Evolutionary conservation across 805 yeast genomes (phyloP), one percentile per base, ranked within the genome.

Genomic region (Pichia eremophila): DNA sequence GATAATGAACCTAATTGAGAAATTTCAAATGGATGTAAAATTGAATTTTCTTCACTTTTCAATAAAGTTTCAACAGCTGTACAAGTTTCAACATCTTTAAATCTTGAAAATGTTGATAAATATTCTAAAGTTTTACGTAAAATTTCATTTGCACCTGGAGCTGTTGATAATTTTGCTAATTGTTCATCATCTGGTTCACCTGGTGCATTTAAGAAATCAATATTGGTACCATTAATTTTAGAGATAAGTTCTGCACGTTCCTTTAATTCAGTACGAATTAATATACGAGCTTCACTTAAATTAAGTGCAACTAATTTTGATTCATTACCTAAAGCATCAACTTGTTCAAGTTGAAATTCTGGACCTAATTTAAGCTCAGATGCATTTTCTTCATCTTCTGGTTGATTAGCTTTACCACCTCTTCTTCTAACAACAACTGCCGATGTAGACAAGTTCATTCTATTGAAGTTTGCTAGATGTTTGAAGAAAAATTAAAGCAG

Each of bases 381-480:
- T 0, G 98, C 95, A 60, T 93, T 95, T 61, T 91, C 98, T 59
- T 90, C 97, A 54, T 86, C 95, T 49, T 82, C 90, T 49, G 80
- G 81, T 59, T 69, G 79, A 51, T 66, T 73, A 28, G 75, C 72
- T 53, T 72, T 73, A 49, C 72, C 76, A 45, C 81, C 78, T 65
- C 95, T 78, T 69, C 95, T 81, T 62, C 88, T 78, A 41, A 85
- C 85, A 28, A 90, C 91, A 44, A 87, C 76, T 5, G 96, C 85
- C 45, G 95, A 85, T 37, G 95, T 86, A 36, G 95, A 85, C 38
- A 87, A 81, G 64, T 89, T 89, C 96, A 89, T 88, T 22, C 4
- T 22, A 22, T 5, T 22, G 25, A 22, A 18, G 28, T 60, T 34
- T 2, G 36, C 17, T 14, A 17, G 25, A 22, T 22, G 25, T 22